phyloP scores from a whole-genome alignment of 2,329 filamentous ascomycete species.

The Lachnum nothofagi region DNA sequence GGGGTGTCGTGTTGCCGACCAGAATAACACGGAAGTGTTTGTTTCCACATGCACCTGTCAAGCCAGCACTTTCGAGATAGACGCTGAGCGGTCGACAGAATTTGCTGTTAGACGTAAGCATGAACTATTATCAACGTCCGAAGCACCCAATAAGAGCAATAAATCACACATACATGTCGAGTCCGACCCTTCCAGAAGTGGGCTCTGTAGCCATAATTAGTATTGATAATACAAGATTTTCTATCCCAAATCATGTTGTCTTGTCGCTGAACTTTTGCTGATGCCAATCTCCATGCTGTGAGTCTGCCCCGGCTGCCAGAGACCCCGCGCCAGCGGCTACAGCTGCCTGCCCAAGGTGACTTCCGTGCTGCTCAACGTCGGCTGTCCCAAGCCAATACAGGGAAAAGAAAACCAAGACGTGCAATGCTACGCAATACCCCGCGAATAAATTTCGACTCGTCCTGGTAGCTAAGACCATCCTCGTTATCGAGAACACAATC shows the following conservation, averaged over 20 bases:
- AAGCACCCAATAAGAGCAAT: background rate
- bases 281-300: constrained; percentile 54
- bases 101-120: background rate
- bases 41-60: background rate
- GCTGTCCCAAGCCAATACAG: constrained; percentile 76
- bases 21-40: background rate
- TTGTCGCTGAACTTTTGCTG: constrained; percentile 43
- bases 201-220: background rate
- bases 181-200: background rate
- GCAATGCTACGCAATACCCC: constrained; percentile 81
- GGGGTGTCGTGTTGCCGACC: background rate
- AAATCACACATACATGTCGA: background rate
- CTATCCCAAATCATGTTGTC: constrained; percentile 17
- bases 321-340: constrained; percentile 40
- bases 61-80: background rate
- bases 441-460: constrained; percentile 92
- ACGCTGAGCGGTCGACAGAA: background rate
- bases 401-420: constrained; percentile 80
- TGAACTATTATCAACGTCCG: background rate
- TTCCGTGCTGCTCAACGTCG: constrained; percentile 51
- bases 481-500: constrained; percentile 82
- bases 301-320: constrained; percentile 34
- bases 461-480: constrained; percentile 83
- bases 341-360: constrained; percentile 35
- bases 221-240: constrained; percentile 21